Conservation (phyloP, 2,329 filamentous ascomycete genomes). For the Chrysoporthe austroafricana region DNA sequence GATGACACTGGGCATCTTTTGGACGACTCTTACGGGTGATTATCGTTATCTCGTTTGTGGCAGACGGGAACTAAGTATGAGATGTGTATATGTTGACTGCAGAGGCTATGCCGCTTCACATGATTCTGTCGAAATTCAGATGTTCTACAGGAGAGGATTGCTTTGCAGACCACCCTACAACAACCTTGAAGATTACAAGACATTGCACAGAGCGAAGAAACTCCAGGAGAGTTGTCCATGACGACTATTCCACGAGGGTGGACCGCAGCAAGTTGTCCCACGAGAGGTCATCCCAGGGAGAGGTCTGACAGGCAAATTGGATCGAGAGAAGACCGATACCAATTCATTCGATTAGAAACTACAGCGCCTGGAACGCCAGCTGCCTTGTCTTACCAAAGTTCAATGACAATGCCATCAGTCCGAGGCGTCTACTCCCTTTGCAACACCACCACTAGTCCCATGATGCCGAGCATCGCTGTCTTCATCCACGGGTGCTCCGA, state of each 20-base stretch:
- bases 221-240: background rate
- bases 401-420: background rate
- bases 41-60: too few relatives aligned
- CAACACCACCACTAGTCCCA: conserved; percentile 91
- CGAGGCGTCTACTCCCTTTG: conserved; percentile 71
- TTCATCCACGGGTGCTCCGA: conserved; percentile 98
- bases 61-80: background rate
- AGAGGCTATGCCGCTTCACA: background rate
- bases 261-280: background rate
- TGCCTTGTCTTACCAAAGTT: background rate
- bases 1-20: too few relatives aligned
- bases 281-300: too few relatives aligned
- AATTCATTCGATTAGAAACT: background rate
- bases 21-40: too few relatives aligned
- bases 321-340: background rate
- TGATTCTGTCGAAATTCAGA: background rate
- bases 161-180: too few relatives aligned
- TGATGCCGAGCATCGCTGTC: conserved; percentile 89
- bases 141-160: too few relatives aligned
- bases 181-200: too few relatives aligned
- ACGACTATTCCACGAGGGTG: background rate
- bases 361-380: background rate
- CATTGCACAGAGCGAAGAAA: too few relatives aligned
- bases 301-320: background rate
- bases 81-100: background rate